Percentiles rank a stretch among this genome's conserved stretches.
These are phyloP conservation scores for Trichomonas tenax DNA, from an alignment of 208 protist species.

Conservation along the genomic window DNA sequence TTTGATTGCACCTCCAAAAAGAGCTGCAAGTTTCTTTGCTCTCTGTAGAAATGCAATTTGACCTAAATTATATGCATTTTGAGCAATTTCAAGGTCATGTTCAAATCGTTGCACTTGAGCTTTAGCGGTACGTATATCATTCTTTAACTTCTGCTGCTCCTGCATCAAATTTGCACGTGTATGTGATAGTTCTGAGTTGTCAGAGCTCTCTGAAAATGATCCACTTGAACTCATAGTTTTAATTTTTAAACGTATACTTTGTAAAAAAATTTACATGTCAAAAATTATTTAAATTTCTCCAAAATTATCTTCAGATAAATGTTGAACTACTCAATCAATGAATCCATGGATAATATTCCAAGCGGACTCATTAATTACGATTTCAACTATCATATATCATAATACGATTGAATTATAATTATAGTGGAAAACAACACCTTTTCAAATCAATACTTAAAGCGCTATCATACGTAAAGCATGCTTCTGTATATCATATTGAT, in stretches of 20 bases:
- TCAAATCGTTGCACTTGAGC: not conserved
- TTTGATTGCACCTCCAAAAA: not conserved
- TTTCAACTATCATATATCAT: too few species aligned
- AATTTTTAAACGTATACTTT: not conserved
- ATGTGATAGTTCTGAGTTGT: not conserved
- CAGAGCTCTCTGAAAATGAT: not conserved
- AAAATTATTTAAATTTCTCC: too few species aligned
- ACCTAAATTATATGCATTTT: not conserved
- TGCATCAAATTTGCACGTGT: not conserved
- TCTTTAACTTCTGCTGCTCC: not conserved
- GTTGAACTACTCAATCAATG: too few species aligned
- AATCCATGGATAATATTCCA: too few species aligned
- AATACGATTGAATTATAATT: too few species aligned
- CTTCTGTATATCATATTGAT: too few species aligned
- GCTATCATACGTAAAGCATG: too few species aligned
- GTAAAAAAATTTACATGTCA: too few species aligned
- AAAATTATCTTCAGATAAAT: too few species aligned
- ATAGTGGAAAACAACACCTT: too few species aligned
- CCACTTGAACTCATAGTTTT: not conserved
- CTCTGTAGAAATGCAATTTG: not conserved
- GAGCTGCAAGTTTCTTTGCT: not conserved
- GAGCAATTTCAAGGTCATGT: conserved; percentile 8
- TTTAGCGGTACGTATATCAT: not conserved
- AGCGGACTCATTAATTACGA: too few species aligned
- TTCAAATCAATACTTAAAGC: too few species aligned